Evolutionary conservation across 768 basidiomycete species (phyloP), one percentile per base, ranked within the genome.

Genomic region (Phanerochaete sordida): DNA sequence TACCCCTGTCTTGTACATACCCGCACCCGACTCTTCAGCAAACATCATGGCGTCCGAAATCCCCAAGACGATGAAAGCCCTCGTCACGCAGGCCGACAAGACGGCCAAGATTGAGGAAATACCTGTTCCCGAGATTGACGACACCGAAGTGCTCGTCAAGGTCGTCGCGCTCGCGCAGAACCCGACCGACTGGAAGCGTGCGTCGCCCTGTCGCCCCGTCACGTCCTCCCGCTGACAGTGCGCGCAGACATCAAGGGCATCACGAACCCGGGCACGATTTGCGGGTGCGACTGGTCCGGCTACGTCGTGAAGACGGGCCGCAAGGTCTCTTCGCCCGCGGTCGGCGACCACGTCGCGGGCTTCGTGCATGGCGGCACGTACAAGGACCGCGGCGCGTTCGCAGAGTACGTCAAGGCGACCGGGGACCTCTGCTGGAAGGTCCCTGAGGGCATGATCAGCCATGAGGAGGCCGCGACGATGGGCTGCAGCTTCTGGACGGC

Each of bases 271-370:
- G 70, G 68, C 21, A 55, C 67, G 9, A 60, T 70, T 52, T 59
- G 60, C n/a, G 71, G 71, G 2, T 66, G 65, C 60, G 71, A 72
- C 62, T 70, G 57, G 39, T 62, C 68, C 6, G 71, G 71, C 8
- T 56, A 56, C 33, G 68, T 72, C 31, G 68, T 65, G 23, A 54
- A 68, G 46, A 52, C 66, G 15, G 70, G 71, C 1, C 56, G 46
- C 8, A 58, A 62, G 28, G 64, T 65, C 46, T 53, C 56, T 2
- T 54, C 37, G 1, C n/a, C 52, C 33, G 57, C 60, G 19, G 46
- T 71, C 35, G 73, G 72, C 48, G 67, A 70, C 37, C 63, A 60
- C 35, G 69, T 69, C 45, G 70, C 71, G 1, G 70, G 71, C 13
- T 61, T 67, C 43, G 60, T 68, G 15, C 68, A 64, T 15, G 71